Evolutionary conservation across 2,329 filamentous ascomycete genomes (phyloP), one percentile per base, ranked within the genome.

Genomic region (Cladophialophora exuberans): DNA sequence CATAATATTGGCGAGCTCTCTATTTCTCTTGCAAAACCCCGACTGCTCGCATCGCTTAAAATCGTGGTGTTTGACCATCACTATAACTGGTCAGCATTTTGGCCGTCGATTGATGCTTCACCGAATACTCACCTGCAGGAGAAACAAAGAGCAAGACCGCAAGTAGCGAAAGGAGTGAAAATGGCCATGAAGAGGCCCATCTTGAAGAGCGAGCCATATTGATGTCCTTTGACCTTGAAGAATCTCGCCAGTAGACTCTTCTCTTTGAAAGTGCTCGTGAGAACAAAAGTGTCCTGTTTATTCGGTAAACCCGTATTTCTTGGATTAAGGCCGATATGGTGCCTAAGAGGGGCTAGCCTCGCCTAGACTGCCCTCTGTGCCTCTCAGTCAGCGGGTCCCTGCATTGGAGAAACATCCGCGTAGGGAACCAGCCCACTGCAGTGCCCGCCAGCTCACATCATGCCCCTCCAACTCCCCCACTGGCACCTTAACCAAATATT

Each of bases 41-140:
- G 93, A 94, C 71, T 99, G 93, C 64, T 88, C 78, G 77, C 94
- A 99, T 66, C 88, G 96, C 71, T 97, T 99, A 81, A 97, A 99
- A 72, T 96, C 92, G 67, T 96, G 86, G 70, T 96, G 88, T 76
- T 99, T 99, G 48, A 99, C 94, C 66, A 83, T 80, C 62, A 83
- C 91, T 96, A 64, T 18, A 49, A 30, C 23, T n/a, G 7, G 50
- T 51, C 31, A 61, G 33, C 48, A 56, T 39, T 9, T 42, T 11
- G 13, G 23, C 15, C 13, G 10, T 13, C 22, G 23, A 39, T 11
- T 17, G 4, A 10, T 18, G 7, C 7, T 15, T 4, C 26, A 25
- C 25, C 41, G 10, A 44, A 11, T 49, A 54, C 83, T 70, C 77
- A 89, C 88, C 79, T 74, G 82, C 82, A 67, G 85, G 83, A 44